Conservation (phyloP, 257 asterid genomes). For the Fraxinus americana region DNA sequence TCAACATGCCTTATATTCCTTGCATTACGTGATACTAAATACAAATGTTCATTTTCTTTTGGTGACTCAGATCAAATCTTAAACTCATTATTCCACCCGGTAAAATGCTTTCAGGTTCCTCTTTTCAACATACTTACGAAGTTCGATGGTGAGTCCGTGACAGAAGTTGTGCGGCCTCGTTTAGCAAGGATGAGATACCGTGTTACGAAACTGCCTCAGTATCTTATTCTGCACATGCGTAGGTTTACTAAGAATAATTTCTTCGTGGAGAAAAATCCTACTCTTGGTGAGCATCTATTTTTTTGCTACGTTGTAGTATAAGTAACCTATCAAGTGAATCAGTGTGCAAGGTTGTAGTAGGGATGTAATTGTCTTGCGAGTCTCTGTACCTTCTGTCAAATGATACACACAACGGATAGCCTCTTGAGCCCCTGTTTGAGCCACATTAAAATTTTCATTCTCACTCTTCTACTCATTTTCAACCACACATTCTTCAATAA, state of each 20-base stretch:
- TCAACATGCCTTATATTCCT: constrained; percentile 12
- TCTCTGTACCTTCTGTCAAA: no score
- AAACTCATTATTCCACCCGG: constrained; percentile 20
- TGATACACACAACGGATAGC: no score
- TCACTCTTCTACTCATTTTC: no score
- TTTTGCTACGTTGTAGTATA: background rate
- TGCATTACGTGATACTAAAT: constrained; percentile 8
- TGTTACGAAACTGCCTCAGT: constrained; percentile 74
- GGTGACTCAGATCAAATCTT: background rate
- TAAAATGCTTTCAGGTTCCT: constrained; percentile 64
- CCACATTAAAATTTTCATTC: no score
- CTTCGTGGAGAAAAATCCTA: constrained; percentile 95
- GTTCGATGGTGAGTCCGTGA: constrained; percentile 88
- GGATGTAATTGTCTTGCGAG: background rate
- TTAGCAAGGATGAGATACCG: constrained; percentile 95
- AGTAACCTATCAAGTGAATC: background rate
- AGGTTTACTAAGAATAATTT: constrained; percentile 94
- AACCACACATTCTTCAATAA: no score
- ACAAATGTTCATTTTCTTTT: constrained; percentile 8
- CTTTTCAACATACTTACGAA: constrained; percentile 94
- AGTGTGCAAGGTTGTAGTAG: background rate
- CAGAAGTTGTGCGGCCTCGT: constrained; percentile 91
- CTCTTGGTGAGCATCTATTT: constrained; percentile 71
- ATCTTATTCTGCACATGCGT: constrained; percentile 85
- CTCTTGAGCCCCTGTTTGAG: background rate